phyloP scores from a whole-genome alignment of 192 early-diverging fungal genomes.

The Geranomyces michiganensis region DNA sequence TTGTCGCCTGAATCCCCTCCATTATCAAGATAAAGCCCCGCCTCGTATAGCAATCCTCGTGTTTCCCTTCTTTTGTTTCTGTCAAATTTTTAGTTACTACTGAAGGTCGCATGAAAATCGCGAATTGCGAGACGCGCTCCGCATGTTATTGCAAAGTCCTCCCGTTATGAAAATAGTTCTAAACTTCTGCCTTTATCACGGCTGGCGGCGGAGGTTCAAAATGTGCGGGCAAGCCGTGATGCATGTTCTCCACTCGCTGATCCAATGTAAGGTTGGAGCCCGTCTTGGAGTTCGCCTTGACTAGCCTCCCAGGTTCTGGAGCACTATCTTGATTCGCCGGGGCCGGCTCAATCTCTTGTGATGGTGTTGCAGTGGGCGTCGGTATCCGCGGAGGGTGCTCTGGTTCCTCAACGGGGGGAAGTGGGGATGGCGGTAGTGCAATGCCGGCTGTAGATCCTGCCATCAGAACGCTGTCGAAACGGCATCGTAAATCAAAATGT shows the following conservation, averaged over 20 bases:
- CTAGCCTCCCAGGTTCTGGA: background rate
- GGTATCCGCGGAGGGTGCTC: slow-evolving; percentile 26
- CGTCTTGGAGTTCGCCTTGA: slow-evolving; percentile 33
- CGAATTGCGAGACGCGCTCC: too few species aligned
- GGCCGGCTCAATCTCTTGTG: background rate
- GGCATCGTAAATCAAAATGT: background rate
- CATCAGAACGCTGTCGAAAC: slow-evolving; percentile 6
- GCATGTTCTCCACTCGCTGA: slow-evolving; percentile 56
- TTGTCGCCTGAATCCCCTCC: too few species aligned
- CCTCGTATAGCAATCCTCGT: too few species aligned
- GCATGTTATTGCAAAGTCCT: too few species aligned
- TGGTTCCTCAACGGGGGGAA: slow-evolving; percentile 16
- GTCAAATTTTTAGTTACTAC: too few species aligned
- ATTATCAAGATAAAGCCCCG: too few species aligned
- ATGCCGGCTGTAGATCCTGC: slow-evolving; percentile 41
- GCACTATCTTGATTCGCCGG: background rate
- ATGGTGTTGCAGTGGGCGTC: background rate
- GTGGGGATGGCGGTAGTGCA: slow-evolving; percentile 44
- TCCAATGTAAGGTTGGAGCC: slow-evolving; percentile 43
- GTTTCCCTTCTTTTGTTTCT: too few species aligned
- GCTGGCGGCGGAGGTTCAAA: slow-evolving; percentile 39
- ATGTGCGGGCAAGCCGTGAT: slow-evolving; percentile 55
- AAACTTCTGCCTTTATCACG: background rate
- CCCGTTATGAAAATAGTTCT: too few species aligned
- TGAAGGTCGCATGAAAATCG: too few species aligned